Evolutionary conservation across 768 basidiomycete species (phyloP).

Genomic region (Leccinum imitatum): DNA sequence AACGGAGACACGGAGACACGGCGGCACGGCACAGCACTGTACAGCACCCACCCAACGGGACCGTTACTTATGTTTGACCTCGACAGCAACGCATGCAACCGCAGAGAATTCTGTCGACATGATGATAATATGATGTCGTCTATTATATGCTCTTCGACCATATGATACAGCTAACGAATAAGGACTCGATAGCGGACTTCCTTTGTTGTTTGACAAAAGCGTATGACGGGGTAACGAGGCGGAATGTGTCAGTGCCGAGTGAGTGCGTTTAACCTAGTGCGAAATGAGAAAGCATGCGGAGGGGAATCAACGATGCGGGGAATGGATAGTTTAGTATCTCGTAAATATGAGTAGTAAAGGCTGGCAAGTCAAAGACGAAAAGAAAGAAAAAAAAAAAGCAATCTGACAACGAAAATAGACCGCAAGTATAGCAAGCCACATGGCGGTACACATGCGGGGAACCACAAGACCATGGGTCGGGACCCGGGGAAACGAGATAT

Average conservation of each 20-base stretch:
- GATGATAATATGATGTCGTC: constrained; percentile 1
- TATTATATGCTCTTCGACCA: constrained; percentile 17
- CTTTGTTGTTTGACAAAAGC: constrained; percentile 6
- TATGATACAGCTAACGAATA: constrained; percentile 19
- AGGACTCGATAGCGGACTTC: background rate
- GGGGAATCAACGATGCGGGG: constrained; percentile 20
- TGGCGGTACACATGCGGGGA: background rate
- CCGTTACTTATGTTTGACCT: constrained; percentile 1
- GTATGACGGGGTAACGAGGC: background rate
- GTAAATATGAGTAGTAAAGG: constrained; percentile 3
- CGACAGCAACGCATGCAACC: background rate
- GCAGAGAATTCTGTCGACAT: background rate
- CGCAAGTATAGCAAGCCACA: constrained; percentile 1
- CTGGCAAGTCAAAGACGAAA: constrained; percentile 6
- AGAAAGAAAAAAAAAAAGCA: background rate
- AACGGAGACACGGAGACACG: constrained; percentile 7
- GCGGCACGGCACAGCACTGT: background rate
- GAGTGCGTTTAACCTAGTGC: constrained; percentile 2
- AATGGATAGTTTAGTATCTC: constrained; percentile 17
- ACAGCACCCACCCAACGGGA: background rate
- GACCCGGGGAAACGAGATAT: background rate
- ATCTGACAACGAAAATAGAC: background rate
- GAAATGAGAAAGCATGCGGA: constrained; percentile 13
- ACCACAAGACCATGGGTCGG: background rate
- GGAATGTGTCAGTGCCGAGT: constrained; percentile 3